phyloP scores from a whole-genome alignment of 2,329 filamentous ascomycete species.

The Colletotrichum camelliae region DNA sequence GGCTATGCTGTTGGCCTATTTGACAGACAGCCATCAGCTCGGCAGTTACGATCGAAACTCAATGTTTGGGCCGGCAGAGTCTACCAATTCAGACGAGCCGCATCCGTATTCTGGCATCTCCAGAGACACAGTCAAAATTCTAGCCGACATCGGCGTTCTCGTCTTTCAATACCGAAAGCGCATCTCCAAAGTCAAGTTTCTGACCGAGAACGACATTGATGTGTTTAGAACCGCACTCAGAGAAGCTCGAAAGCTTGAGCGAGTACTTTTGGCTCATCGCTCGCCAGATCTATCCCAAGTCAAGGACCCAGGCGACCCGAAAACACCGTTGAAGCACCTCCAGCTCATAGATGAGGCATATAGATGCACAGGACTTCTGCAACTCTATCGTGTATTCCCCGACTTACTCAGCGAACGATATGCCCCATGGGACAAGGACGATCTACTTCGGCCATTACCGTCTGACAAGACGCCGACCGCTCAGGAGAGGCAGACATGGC shows the following conservation, averaged over 20 bases:
- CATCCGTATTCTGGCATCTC: constrained; percentile 26
- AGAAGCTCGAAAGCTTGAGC: constrained; percentile 23
- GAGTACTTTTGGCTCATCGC: constrained; percentile 2
- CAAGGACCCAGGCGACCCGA: constrained; percentile 19
- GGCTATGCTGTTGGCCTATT: constrained; percentile 26
- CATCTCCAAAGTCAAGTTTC: constrained; percentile 21
- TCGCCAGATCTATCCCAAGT: constrained; percentile 12
- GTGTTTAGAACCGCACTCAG: constrained; percentile 15
- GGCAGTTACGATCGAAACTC: background rate
- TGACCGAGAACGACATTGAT: constrained; percentile 23
- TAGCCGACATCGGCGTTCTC: constrained; percentile 21
- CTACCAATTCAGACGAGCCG: background rate
- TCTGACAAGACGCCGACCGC: background rate
- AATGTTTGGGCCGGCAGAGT: background rate
- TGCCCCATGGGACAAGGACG: constrained; percentile 14
- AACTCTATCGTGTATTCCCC: constrained; percentile 28
- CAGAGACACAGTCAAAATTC: constrained; percentile 15
- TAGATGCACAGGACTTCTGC: constrained; percentile 20
- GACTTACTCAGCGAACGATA: constrained; percentile 25
- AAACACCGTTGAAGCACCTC: constrained; percentile 22
- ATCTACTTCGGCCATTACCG: background rate
- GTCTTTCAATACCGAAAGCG: constrained; percentile 25
- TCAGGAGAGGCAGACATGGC: constrained; percentile 20
- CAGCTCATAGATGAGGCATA: constrained; percentile 25
- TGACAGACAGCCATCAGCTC: constrained; percentile 24